Conservation (phyloP, 2,329 filamentous ascomycete genomes). For the Colletotrichum navitas region DNA sequence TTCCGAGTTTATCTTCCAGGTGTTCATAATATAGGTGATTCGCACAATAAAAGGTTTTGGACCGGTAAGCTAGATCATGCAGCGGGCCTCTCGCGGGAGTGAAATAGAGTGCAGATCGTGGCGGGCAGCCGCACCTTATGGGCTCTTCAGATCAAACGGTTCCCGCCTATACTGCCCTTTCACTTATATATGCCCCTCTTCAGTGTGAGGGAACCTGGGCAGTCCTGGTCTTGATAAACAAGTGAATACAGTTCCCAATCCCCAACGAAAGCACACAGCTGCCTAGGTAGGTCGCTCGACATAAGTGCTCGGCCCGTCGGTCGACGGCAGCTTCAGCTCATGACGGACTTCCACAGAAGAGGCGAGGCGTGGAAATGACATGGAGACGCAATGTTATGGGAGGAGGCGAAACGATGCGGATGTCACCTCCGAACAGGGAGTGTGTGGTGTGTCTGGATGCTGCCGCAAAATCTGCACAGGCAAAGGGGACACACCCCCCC, state of each 20-base stretch:
- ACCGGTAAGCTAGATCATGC: constrained; percentile 8
- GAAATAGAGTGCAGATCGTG: constrained; percentile 35
- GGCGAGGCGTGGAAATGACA: constrained; percentile 8
- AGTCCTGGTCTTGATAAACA: neutral
- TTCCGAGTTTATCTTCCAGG: constrained; percentile 1
- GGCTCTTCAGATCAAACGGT: constrained; percentile 26
- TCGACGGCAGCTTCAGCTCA: constrained; percentile 18
- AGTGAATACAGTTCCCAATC: neutral
- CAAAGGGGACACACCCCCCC: constrained; percentile 6
- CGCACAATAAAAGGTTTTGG: constrained; percentile 3
- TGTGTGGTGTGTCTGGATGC: constrained; percentile 5
- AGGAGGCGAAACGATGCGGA: constrained; percentile 21
- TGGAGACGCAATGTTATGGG: constrained; percentile 31
- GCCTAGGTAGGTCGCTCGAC: neutral
- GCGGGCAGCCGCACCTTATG: constrained; percentile 28
- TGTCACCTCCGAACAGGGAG: constrained; percentile 18
- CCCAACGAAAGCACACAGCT: neutral
- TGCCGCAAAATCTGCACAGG: constrained; percentile 21
- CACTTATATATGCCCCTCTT: neutral
- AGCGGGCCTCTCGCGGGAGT: constrained; percentile 22
- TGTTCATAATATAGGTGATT: neutral
- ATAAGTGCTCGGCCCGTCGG: constrained; percentile 7
- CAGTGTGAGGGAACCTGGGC: neutral
- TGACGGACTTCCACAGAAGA: constrained; percentile 1
- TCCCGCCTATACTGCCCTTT: constrained; percentile 24